Evolutionary conservation across 129 eudicot species (phyloP), one percentile per base, ranked within the genome.

Genomic region (Flaveria bidentis): DNA sequence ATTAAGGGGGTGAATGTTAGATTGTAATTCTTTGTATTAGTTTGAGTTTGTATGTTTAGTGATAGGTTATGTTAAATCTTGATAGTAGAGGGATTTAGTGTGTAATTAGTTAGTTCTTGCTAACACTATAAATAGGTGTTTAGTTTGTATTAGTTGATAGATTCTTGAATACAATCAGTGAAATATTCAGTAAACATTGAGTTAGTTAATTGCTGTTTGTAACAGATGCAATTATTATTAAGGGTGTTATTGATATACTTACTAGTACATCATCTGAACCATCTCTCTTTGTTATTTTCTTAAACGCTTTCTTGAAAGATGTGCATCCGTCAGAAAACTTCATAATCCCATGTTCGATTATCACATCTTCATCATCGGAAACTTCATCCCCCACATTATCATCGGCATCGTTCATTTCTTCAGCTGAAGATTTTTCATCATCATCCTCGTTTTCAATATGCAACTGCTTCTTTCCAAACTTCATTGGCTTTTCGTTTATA

Each of bases 301-400:
- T 86, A 71, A 93, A 93, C 0, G 96, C 98, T 82, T 80, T 71
- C 56, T 80, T 82, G 71, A 93, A 93, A 44, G 97, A 93, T 6
- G 81, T 88, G 67, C 84, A 82, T 18, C 98, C 98, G 70, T 93
- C 87, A 0, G 81, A 63, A 75, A 93, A 91, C 46, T 73, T 93
- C 77, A 82, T 82, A 56, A 90, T 79, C 39, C 98, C 97, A 1
- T 91, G 86, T 69, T 82, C 89, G 20, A 85, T 68, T 57, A 71
- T 82, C n/a, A 80, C 92, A 63, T 73, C 89, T 81, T 90, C 97
- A 20, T 85, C 96, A 58, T 93, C 95, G 8, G 98, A 93, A 52
- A 60, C 84, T 14, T 85, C 91, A 72, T 28, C 67, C 7, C 65
- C 78, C 17, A 74, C 55, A 13, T 53, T 33, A 6, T 18, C 36